Evolutionary conservation across 352 stramenopile genomes (phyloP), one percentile per base, ranked within the genome.

Genomic region (Phytophthora europaea): DNA sequence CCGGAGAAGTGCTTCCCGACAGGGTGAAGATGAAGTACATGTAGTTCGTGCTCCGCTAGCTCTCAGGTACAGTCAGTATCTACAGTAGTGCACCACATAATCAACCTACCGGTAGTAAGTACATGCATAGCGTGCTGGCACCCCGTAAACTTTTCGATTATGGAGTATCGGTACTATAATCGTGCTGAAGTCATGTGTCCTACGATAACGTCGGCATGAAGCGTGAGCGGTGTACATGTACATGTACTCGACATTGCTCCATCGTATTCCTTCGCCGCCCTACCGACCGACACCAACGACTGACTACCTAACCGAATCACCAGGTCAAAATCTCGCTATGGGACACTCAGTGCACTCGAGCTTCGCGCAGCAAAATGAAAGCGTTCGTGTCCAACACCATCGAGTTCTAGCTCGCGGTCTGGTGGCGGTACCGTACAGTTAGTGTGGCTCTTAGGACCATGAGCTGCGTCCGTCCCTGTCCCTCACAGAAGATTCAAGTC

Each of bases 351-450:
- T 3, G 33, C 33, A 9, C 33, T 38, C 33, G 8, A 38, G 33
- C 36, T 43, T 16, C 36, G 16, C 36, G 12, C 36, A 43, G 36
- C 36, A 43, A 15, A 43, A 16, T 16, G 36, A 43, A 10, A 22
- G 22, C 50, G 22, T 60, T 40, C 50, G 66, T 68, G 66, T 73
- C 66, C 66, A 73, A 72, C 65, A 48, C 65, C 54, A 47, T 38
- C 36, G 36, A 43, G 15, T 40, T 15, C 34, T 12, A 13, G 36
- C 13, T 13, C 15, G 12, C 12, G 6, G 36, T 13, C 12, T 5
- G 36, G 2, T 12, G 8, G 34, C 34, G 34, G 34, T 40, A 40
- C 26, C 26, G 26, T 38, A 66, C 56, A 72, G 57, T 61, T 61
- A 43, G 34, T 67, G 47, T 15, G 12, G 34, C 34, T 40, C 4